Percentiles rank a stretch among this genome's conserved stretches.
phyloP scores from a whole-genome alignment of 306 rosid genomes.

The Castanea sativa region DNA sequence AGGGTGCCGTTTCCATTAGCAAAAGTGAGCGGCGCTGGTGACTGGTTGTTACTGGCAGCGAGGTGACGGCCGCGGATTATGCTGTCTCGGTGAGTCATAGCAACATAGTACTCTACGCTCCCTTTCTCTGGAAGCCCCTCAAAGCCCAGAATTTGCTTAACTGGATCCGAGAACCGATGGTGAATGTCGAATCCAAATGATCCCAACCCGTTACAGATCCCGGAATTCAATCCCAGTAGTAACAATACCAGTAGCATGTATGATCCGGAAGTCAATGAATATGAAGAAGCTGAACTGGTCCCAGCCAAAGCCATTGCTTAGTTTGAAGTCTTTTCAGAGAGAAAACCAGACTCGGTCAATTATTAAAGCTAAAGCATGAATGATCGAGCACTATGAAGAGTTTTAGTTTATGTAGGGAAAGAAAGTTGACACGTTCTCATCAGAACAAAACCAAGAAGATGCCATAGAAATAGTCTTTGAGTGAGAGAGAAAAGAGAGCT shows the following conservation, averaged over 20 bases:
- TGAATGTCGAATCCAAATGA: constrained; percentile 63
- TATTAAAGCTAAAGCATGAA: too few species aligned
- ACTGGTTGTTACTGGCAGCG: constrained; percentile 18
- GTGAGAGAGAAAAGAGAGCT: not conserved
- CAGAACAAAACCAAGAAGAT: too few species aligned
- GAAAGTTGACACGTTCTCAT: too few species aligned
- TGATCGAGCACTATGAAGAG: not conserved
- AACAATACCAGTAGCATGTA: not conserved
- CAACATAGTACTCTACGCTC: constrained; percentile 54
- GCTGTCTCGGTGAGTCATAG: constrained; percentile 63
- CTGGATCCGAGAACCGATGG: constrained; percentile 72
- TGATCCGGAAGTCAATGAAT: too few species aligned
- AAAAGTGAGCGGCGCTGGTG: constrained; percentile 39
- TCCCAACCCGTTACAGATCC: constrained; percentile 29
- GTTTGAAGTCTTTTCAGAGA: not conserved
- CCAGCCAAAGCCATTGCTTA: constrained; percentile 29
- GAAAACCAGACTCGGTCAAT: too few species aligned
- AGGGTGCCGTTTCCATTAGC: not conserved
- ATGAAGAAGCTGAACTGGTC: not conserved
- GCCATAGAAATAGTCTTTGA: not conserved
- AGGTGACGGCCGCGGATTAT: constrained; percentile 59
- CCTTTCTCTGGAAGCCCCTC: constrained; percentile 58
- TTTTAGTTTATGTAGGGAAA: not conserved
- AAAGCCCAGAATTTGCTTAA: constrained; percentile 49
- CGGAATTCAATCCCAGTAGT: constrained; percentile 22